These are phyloP conservation scores for Thelonectria blattea DNA, from an alignment of 2,329 filamentous ascomycete genomes.

Conservation along the genomic window DNA sequence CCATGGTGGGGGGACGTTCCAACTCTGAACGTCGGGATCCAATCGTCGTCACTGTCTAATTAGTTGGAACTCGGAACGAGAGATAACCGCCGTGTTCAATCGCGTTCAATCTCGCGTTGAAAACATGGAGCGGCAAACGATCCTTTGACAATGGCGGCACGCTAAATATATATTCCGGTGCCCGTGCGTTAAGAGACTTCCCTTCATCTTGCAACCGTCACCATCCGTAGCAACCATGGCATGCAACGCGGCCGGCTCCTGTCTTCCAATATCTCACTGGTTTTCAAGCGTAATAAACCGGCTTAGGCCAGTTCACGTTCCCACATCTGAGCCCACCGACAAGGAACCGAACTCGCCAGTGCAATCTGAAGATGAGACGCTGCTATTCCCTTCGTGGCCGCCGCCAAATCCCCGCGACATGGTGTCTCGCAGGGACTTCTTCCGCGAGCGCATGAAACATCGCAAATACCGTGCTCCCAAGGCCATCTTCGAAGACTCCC, in stretches of 20 bases:
- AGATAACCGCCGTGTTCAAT: too few species aligned
- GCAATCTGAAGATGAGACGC: background rate
- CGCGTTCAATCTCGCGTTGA: too few species aligned
- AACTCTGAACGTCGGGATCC: background rate
- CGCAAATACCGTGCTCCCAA: slow-evolving; percentile 23
- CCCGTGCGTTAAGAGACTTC: background rate
- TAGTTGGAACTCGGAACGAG: too few species aligned
- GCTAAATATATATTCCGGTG: background rate
- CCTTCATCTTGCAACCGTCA: background rate
- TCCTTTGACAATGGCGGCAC: too few species aligned
- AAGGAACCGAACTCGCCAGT: background rate
- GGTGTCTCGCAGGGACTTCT: slow-evolving; percentile 8
- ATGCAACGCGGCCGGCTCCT: background rate
- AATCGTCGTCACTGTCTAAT: background rate
- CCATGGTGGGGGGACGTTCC: background rate
- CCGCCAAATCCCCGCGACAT: slow-evolving; percentile 7
- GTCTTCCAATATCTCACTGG: background rate
- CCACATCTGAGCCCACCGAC: background rate
- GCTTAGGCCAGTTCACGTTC: background rate
- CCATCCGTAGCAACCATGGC: background rate
- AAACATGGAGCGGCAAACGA: too few species aligned
- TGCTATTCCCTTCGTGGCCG: background rate
- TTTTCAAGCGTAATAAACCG: background rate
- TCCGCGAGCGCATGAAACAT: slow-evolving; percentile 4
- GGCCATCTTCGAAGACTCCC: slow-evolving; percentile 18